Percentiles rank a stretch among this genome's conserved stretches.
Conservation (phyloP, 2,329 filamentous ascomycete species). For the Venturiaceae sp. region DNA sequence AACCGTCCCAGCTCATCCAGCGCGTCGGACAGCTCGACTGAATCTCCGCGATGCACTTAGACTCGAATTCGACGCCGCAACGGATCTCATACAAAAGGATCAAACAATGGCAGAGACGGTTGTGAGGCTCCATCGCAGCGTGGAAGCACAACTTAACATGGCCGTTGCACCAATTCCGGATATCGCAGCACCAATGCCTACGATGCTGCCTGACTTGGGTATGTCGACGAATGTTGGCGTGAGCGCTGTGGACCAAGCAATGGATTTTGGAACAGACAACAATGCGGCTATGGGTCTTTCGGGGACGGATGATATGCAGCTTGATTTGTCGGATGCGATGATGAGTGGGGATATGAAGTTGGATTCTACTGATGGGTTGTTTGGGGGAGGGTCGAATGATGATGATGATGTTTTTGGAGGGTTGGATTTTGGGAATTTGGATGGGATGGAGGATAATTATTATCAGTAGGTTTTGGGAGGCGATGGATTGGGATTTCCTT, state of each 20-base stretch:
- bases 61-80: constrained; percentile 48
- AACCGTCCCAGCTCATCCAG: constrained; percentile 16
- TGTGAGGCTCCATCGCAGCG: constrained; percentile 52
- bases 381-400: constrained; percentile 16
- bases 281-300: constrained; percentile 4
- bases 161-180: constrained; percentile 16
- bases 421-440: constrained; percentile 26
- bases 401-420: constrained; percentile 34
- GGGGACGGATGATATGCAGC: constrained; percentile 12
- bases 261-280: neutral
- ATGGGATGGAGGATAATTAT: constrained; percentile 8
- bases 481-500: too few species aligned
- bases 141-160: constrained; percentile 51
- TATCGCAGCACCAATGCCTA: constrained; percentile 19
- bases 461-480: neutral
- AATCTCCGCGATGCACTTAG: constrained; percentile 52
- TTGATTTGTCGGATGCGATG: constrained; percentile 15
- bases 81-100: constrained; percentile 47
- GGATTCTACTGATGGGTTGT: constrained; percentile 14
- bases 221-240: neutral
- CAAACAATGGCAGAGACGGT: constrained; percentile 49
- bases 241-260: neutral
- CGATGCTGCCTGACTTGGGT: constrained; percentile 8
- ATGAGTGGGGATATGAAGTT: constrained; percentile 14
- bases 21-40: constrained; percentile 27